A percentile compares a stretch with the other conserved stretches of the same genome.
phyloP scores from a whole-genome alignment of 495 filamentous ascomycete genomes.

The Haplographium delicatum region DNA sequence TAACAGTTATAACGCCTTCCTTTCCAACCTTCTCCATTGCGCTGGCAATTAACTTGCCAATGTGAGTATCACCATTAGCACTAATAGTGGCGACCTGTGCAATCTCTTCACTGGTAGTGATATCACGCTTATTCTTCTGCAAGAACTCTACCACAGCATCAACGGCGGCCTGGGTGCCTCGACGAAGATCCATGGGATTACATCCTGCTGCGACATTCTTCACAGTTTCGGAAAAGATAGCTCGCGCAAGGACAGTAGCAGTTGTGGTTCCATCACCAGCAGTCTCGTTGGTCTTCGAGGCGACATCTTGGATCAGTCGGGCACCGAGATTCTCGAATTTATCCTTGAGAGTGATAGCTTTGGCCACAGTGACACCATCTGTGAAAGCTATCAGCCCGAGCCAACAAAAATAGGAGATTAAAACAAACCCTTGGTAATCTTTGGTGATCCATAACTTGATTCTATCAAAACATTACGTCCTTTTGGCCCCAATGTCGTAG shows the following conservation, averaged over 20 bases:
- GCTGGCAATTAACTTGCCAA: conserved; percentile 90
- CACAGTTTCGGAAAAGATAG: conserved; percentile 99
- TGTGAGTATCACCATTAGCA: conserved; percentile 94
- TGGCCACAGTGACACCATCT: conserved; percentile 95
- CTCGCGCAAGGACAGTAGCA: conserved; percentile 91
- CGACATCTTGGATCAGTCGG: conserved; percentile 92
- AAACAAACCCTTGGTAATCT: conserved; percentile 91
- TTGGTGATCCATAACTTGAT: conserved; percentile 94
- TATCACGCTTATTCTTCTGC: conserved; percentile 88
- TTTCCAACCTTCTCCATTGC: conserved; percentile 99
- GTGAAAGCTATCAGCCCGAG: conserved; percentile 20
- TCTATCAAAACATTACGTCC: conserved; percentile 97
- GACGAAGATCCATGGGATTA: conserved; percentile 98
- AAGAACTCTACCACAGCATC: conserved; percentile 92
- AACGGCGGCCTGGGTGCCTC: conserved; percentile 94
- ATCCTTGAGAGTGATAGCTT: conserved; percentile 89
- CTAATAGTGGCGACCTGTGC: conserved; percentile 97
- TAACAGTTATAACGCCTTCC: conserved; percentile 99
- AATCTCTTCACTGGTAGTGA: conserved; percentile 95
- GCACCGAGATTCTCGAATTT: conserved; percentile 99
- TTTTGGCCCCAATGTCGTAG: conserved; percentile 95
- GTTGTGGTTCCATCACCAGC: conserved; percentile 98
- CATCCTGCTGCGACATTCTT: conserved; percentile 99
- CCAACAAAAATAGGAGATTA: conserved; percentile 2
- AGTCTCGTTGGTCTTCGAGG: conserved; percentile 98